Evolutionary conservation across 2,329 filamentous ascomycete species (phyloP).

Genomic region (Hypoxylon sp.): DNA sequence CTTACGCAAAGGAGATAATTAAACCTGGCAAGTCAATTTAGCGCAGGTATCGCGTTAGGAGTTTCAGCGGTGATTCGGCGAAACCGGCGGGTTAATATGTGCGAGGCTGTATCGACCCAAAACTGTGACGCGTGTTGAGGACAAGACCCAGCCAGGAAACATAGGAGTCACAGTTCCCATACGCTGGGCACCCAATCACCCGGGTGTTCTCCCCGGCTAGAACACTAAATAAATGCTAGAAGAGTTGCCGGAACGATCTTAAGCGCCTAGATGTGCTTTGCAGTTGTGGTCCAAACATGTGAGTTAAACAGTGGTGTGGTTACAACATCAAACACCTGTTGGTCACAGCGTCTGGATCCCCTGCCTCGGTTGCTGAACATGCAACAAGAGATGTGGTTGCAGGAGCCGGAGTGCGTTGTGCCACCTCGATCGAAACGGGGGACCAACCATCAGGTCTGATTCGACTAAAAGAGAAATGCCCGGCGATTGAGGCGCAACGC

Average conservation of each 20-base stretch:
- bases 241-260: slow-evolving; percentile 25
- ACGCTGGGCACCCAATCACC: slow-evolving; percentile 43
- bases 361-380: slow-evolving; percentile 42
- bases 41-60: slow-evolving; percentile 35
- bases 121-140: slow-evolving; percentile 32
- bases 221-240: slow-evolving; percentile 30
- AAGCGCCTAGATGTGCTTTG: slow-evolving; percentile 24
- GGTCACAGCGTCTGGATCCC: slow-evolving; percentile 43
- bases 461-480: slow-evolving; percentile 34
- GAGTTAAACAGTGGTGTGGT: slow-evolving; percentile 40
- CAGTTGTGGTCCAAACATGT: slow-evolving; percentile 35
- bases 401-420: slow-evolving; percentile 44
- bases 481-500: slow-evolving; percentile 44
- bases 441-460: slow-evolving; percentile 39
- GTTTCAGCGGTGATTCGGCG: slow-evolving; percentile 45
- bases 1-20: slow-evolving; percentile 43
- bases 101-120: slow-evolving; percentile 45
- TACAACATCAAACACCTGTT: slow-evolving; percentile 45
- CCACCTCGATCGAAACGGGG: slow-evolving; percentile 44
- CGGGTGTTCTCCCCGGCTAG: slow-evolving; percentile 43
- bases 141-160: slow-evolving; percentile 34
- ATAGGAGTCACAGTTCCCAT: slow-evolving; percentile 34
- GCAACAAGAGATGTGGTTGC: slow-evolving; percentile 46
- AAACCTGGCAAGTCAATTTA: slow-evolving; percentile 43
- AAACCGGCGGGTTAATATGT: slow-evolving; percentile 45